Evolutionary conservation across 1,284 basidiomycete genomes (phyloP).

Genomic region (Marasmius oreades): DNA sequence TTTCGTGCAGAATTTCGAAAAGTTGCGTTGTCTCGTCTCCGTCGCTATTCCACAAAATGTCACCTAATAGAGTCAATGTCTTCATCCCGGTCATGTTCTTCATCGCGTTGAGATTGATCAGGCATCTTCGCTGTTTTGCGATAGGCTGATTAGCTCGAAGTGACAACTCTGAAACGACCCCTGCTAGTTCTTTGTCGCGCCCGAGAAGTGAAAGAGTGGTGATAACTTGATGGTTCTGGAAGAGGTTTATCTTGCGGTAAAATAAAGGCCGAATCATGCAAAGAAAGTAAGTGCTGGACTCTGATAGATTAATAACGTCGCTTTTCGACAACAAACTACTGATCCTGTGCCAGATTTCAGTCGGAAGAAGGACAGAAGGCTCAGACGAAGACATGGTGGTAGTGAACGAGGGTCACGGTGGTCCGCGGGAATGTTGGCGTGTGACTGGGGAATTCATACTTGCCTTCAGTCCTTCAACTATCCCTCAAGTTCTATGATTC

Average conservation of each 20-base stretch:
- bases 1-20: too few species aligned
- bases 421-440: too few species aligned
- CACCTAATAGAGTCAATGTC: too few species aligned
- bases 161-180: constrained; percentile 17
- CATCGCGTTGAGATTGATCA: too few species aligned
- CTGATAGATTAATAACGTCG: neutral
- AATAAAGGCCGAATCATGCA: neutral
- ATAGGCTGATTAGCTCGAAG: neutral
- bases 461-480: too few species aligned
- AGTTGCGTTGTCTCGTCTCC: too few species aligned
- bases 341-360: neutral
- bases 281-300: neutral
- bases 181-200: constrained; percentile 19
- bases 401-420: too few species aligned
- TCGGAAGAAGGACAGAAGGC: neutral
- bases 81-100: too few species aligned
- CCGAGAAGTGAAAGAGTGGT: constrained; percentile 9
- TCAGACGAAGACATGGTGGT: neutral
- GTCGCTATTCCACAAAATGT: too few species aligned
- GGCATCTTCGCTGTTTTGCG: too few species aligned
- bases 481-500: too few species aligned
- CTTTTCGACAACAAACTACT: neutral
- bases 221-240: neutral
- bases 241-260: neutral
- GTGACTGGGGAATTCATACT: too few species aligned